Evolutionary conservation across 345 rosid genomes (phyloP), one percentile per base, ranked within the genome.

Genomic region (Mallotus nudiflorus): DNA sequence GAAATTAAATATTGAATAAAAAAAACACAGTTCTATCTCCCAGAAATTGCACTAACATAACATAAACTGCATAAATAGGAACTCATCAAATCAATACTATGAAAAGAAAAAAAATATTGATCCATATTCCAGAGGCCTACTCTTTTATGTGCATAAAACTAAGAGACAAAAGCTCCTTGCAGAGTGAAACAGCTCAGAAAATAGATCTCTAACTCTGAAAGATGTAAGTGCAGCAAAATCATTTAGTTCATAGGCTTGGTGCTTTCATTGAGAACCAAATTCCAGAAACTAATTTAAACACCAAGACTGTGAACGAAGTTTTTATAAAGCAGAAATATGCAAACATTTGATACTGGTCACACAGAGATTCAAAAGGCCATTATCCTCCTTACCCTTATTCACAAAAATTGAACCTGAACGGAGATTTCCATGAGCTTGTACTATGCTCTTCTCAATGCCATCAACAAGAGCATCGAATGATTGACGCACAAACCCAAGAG

Each of bases 401-500:
- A 90, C 77, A 62, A 84, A 84, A 75, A 95, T 71, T 54, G 97
- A 86, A 78, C 97, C 99, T 0, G 93, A 89, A 37, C 82, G 93
- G 51, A 95, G 91, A 83, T 90, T 92, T 68, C 91, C 89, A 64
- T 95, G 99, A 82, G 99, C 99, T 78, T 85, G 87, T 44, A 90
- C 75, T 55, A 92, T 89, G 80, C 90, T 86, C 56, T 84, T 84
- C 88, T 92, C 99, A 46, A 95, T 95, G 58, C 99, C 99, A 85
- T 92, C 90, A 11, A 95, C 99, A 74, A 95, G 80, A 40, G 73
- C 94, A 85, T 92, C 98, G 83, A 95, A 95, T 27, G 98, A 95
- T 81, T 92, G 96, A 25, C 88, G 89, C 64, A 95, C 98, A 76
- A 92, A 95, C 52, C 99, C 99, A 65, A 95, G 88, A 45, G 99